Percentiles rank a stretch among this genome's conserved stretches.
Evolutionary conservation across 768 basidiomycete genomes (phyloP).

Genomic region (Porpolomopsis calyptriformis): DNA sequence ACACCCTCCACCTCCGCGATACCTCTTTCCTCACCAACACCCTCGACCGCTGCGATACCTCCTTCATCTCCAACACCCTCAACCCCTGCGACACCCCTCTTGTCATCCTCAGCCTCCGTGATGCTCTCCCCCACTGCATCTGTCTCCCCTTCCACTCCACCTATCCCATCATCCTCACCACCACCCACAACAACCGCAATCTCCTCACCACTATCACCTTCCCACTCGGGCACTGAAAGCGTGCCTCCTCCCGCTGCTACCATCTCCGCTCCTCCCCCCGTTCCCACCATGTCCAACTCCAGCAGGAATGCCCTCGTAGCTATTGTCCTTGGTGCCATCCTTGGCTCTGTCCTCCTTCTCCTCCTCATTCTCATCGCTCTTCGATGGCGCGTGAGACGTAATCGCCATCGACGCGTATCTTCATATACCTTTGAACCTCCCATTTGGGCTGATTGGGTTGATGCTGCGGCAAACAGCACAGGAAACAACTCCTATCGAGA

Average conservation of each 20-base stretch:
- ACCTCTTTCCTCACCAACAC: constrained; percentile 22
- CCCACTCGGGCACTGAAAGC: constrained; percentile 11
- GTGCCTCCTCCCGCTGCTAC: constrained; percentile 10
- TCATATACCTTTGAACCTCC: constrained; percentile 3
- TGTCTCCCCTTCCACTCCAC: constrained; percentile 13
- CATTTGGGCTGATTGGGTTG: background rate
- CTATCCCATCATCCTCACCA: constrained; percentile 16
- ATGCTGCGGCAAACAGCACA: background rate
- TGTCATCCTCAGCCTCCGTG: constrained; percentile 15
- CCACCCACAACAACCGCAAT: constrained; percentile 18
- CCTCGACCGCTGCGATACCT: constrained; percentile 20
- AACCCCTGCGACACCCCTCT: constrained; percentile 23
- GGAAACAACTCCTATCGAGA: background rate
- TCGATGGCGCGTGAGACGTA: constrained; percentile 40
- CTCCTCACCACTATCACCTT: constrained; percentile 20
- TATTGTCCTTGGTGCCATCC: constrained; percentile 49
- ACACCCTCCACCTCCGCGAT: constrained; percentile 19
- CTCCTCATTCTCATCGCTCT: constrained; percentile 38
- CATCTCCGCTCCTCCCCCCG: constrained; percentile 11
- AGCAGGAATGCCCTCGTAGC: constrained; percentile 32
- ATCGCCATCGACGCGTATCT: constrained; percentile 4
- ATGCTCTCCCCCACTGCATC: constrained; percentile 17
- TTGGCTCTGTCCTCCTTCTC: constrained; percentile 43
- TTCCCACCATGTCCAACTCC: constrained; percentile 14
- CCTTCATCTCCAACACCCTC: constrained; percentile 21